These are phyloP conservation scores for Vanrija humicola DNA, from an alignment of 1,284 basidiomycete genomes.

Conservation along the genomic window DNA sequence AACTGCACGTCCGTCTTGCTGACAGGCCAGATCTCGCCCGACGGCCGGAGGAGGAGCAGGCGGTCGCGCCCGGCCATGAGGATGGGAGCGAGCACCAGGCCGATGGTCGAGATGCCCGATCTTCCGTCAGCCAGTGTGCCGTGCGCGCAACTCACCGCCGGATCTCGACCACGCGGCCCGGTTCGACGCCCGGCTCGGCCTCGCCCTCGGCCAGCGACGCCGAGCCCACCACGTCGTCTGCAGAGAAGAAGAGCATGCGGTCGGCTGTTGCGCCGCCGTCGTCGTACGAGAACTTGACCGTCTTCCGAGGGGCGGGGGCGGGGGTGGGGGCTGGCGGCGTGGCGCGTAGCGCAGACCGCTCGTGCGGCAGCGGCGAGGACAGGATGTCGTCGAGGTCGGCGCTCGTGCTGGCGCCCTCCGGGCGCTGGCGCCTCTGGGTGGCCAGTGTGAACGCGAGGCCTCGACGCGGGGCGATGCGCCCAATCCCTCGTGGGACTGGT, in stretches of 20 bases:
- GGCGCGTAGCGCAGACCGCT: too few relatives aligned
- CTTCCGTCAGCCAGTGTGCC: slow-evolving; percentile 6
- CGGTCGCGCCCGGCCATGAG: slow-evolving; percentile 26
- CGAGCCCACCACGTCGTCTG: not conserved
- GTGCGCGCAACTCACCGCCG: slow-evolving; percentile 32
- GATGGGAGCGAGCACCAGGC: slow-evolving; percentile 35
- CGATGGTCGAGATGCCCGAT: slow-evolving; percentile 19
- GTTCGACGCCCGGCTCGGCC: slow-evolving; percentile 23
- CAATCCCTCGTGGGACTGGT: not conserved
- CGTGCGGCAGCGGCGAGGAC: not conserved
- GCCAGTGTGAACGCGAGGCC: too few relatives aligned
- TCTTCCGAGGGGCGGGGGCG: not conserved
- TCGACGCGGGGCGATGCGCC: not conserved
- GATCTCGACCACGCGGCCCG: slow-evolving; percentile 37
- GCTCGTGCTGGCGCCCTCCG: too few relatives aligned
- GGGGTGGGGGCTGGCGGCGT: too few relatives aligned
- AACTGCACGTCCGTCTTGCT: slow-evolving; percentile 44
- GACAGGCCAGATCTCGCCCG: slow-evolving; percentile 43
- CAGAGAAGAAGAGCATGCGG: slow-evolving; percentile 9
- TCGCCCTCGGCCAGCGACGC: slow-evolving; percentile 9
- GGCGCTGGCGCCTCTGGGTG: not conserved
- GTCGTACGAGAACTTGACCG: slow-evolving; percentile 2
- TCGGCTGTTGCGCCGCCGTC: slow-evolving; percentile 5
- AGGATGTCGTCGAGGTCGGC: too few relatives aligned
- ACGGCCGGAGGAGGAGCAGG: slow-evolving; percentile 30